Conservation (phyloP, 768 basidiomycete genomes). For the Mrakia frigida region DNA sequence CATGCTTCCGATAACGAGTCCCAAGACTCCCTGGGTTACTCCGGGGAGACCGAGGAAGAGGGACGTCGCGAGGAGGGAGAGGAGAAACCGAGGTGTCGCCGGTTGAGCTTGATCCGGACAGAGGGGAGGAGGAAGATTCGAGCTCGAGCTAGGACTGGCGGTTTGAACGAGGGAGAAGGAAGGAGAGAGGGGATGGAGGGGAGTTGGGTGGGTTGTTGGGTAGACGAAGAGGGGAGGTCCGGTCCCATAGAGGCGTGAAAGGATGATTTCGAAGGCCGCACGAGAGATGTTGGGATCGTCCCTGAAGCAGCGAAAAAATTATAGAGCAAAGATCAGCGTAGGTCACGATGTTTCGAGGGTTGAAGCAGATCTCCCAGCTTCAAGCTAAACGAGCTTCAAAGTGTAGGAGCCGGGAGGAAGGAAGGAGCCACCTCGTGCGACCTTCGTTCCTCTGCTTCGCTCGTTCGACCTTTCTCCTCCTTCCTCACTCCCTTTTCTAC, state of each 20-base stretch:
- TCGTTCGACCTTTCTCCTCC: neutral
- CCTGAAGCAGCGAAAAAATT: conserved; percentile 51
- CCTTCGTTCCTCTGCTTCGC: too few species aligned
- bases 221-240: conserved; percentile 69
- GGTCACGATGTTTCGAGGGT: too few species aligned
- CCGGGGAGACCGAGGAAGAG: conserved; percentile 78
- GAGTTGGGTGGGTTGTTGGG: conserved; percentile 59
- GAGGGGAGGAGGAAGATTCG: conserved; percentile 53
- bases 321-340: too few species aligned
- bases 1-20: conserved; percentile 63
- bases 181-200: conserved; percentile 62
- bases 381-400: too few species aligned
- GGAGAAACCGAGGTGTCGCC: conserved; percentile 70
- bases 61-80: conserved; percentile 80
- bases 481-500: neutral
- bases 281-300: conserved; percentile 85
- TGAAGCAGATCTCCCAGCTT: too few species aligned
- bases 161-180: conserved; percentile 35
- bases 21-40: conserved; percentile 68
- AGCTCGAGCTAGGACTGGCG: conserved; percentile 14
- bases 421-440: too few species aligned
- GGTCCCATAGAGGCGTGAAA: conserved; percentile 80
- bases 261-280: conserved; percentile 87
- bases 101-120: conserved; percentile 53
- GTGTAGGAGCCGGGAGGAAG: too few species aligned